Evolutionary conservation across 495 filamentous ascomycete genomes (phyloP).

Genomic region (Podospora fimiseda): DNA sequence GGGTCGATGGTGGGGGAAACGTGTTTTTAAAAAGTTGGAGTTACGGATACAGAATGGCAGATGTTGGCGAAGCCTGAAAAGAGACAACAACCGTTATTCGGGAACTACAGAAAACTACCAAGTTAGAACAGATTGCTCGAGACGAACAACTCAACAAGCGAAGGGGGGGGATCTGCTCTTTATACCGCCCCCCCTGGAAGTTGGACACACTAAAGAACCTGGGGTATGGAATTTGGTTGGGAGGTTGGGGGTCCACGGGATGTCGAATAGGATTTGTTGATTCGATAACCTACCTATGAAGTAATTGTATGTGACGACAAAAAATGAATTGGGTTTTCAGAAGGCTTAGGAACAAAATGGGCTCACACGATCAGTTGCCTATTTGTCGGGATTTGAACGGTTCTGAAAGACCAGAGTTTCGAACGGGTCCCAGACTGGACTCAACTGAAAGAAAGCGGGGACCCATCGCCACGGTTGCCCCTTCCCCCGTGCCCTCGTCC

Average conservation of each 20-base stretch:
- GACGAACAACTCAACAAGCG: too few species aligned
- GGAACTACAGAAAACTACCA: too few species aligned
- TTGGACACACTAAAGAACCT: neutral
- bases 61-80: neutral
- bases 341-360: too few species aligned
- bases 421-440: too few species aligned
- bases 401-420: too few species aligned
- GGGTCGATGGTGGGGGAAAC: neutral
- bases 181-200: too few species aligned
- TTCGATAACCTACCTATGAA: too few species aligned
- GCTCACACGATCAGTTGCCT: slow-evolving; percentile 25
- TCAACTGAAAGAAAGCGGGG: neutral
- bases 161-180: too few species aligned
- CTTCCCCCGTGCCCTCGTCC: neutral
- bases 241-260: neutral
- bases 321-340: too few species aligned
- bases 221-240: neutral
- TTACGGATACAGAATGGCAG: neutral
- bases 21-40: neutral
- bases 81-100: too few species aligned
- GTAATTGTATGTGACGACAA: neutral
- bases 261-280: neutral
- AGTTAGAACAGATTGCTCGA: too few species aligned
- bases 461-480: neutral
- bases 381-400: slow-evolving; percentile 9